These are phyloP conservation scores for Carex cristatella DNA, from an alignment of 176 grass and related monocot genomes.

Conservation along the genomic window DNA sequence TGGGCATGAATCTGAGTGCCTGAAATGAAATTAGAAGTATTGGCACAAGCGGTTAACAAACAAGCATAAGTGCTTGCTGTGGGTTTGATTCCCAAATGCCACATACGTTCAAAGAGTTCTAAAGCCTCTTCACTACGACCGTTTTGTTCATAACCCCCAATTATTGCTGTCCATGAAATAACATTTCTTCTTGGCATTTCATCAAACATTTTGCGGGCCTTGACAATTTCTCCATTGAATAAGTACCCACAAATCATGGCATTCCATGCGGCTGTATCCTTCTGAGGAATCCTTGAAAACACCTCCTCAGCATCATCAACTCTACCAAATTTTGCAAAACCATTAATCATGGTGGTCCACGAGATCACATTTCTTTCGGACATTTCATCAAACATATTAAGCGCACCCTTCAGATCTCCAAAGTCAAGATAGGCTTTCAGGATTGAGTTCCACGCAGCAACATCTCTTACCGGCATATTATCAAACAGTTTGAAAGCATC, in stretches of 20 bases:
- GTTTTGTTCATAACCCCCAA: constrained; percentile 56
- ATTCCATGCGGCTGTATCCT: constrained; percentile 45
- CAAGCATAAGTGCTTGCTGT: constrained; percentile 42
- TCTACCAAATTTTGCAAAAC: constrained; percentile 23
- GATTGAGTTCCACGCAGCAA: constrained; percentile 49
- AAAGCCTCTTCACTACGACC: constrained; percentile 27
- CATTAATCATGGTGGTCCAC: constrained; percentile 49
- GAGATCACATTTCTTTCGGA: constrained; percentile 42
- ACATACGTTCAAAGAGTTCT: constrained; percentile 54
- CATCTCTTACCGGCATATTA: constrained; percentile 38
- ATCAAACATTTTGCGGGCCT: constrained; percentile 28
- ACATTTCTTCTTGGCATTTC: constrained; percentile 31
- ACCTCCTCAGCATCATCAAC: constrained; percentile 31
- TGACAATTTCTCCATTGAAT: constrained; percentile 12
- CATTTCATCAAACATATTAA: constrained; percentile 50
- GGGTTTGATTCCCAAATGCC: constrained; percentile 40
- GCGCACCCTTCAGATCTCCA: constrained; percentile 39
- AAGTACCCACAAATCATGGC: constrained; percentile 43
- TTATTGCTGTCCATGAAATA: constrained; percentile 56
- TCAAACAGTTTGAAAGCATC: constrained; percentile 55
- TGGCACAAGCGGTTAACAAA: constrained; percentile 41
- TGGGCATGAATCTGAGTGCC: constrained; percentile 45
- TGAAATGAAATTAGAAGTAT: constrained; percentile 23
- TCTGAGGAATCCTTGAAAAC: constrained; percentile 33
- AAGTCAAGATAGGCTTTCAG: constrained; percentile 30